Conservation (phyloP, 2,329 filamentous ascomycete species). For the Nakataea oryzae region DNA sequence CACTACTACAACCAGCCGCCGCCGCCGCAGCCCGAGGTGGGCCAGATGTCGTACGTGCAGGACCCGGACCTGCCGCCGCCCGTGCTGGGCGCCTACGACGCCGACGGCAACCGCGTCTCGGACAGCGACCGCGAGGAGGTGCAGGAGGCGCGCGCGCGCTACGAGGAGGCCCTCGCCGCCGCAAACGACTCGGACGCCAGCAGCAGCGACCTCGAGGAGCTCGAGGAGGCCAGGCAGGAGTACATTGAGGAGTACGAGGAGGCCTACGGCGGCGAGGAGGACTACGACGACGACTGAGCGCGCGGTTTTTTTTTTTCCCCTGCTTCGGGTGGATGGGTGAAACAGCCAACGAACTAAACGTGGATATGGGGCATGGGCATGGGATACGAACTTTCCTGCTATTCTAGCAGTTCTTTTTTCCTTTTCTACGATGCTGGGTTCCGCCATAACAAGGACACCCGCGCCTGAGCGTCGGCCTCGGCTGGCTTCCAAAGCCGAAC, state of each 20-base stretch:
- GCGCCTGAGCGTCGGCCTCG: too few species aligned
- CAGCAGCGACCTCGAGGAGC: slow-evolving; percentile 29
- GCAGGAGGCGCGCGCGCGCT: slow-evolving; percentile 25
- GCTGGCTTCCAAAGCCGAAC: too few species aligned
- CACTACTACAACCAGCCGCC: slow-evolving; percentile 1
- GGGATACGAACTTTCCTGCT: too few species aligned
- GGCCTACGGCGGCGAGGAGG: slow-evolving; percentile 1
- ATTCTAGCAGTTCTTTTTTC: too few species aligned
- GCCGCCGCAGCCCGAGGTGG: not conserved
- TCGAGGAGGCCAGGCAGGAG: slow-evolving; percentile 36
- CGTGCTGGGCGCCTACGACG: slow-evolving; percentile 4
- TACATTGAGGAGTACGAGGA: slow-evolving; percentile 38
- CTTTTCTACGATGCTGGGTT: too few species aligned
- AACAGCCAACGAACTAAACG: too few species aligned
- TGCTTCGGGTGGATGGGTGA: too few species aligned
- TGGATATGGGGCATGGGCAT: too few species aligned
- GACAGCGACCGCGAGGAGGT: slow-evolving; percentile 18
- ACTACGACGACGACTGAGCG: not conserved
- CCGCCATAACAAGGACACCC: too few species aligned
- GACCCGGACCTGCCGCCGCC: not conserved
- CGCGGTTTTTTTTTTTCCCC: too few species aligned
- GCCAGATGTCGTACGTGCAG: slow-evolving; percentile 1
- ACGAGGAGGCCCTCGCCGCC: slow-evolving; percentile 20
- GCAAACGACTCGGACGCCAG: slow-evolving; percentile 13
- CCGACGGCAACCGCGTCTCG: slow-evolving; percentile 6